Percentiles rank a stretch among this genome's conserved stretches.
Evolutionary conservation across 202 grass and related monocot species (phyloP).

Genomic region (Brachypodium distachyon): DNA sequence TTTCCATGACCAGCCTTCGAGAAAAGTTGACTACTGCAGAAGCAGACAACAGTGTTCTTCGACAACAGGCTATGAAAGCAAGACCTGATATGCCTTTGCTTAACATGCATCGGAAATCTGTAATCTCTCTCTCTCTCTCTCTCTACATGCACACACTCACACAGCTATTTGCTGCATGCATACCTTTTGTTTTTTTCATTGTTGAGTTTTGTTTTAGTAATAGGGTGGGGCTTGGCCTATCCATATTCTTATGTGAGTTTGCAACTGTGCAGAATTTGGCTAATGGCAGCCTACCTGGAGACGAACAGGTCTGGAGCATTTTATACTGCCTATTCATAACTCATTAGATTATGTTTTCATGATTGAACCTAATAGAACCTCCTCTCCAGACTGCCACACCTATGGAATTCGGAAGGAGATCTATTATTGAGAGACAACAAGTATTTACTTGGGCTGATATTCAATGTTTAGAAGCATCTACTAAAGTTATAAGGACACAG

Average conservation of each 20-base stretch:
- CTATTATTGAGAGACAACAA: conserved; percentile 63
- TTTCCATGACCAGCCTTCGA: conserved; percentile 57
- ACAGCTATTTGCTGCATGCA: neutral
- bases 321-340: conserved; percentile 10
- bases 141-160: neutral
- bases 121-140: conserved; percentile 27
- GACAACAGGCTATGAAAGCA: conserved; percentile 58
- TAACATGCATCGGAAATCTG: conserved; percentile 47
- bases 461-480: conserved; percentile 19
- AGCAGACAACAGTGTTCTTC: conserved; percentile 69
- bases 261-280: conserved; percentile 56
- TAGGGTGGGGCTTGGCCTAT: neutral
- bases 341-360: neutral
- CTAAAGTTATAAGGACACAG: neutral
- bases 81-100: conserved; percentile 48
- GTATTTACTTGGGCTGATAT: conserved; percentile 37
- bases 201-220: neutral
- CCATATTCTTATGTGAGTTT: conserved; percentile 22
- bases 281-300: conserved; percentile 29
- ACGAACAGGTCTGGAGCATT: conserved; percentile 51
- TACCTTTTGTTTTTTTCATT: neutral
- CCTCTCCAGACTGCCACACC: conserved; percentile 45
- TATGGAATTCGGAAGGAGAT: conserved; percentile 49
- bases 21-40: conserved; percentile 70
- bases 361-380: conserved; percentile 19